Base-by-base conservation (phyloP, 2,329 filamentous ascomycete genomes). In the Colletotrichum theobromicola region DNA sequence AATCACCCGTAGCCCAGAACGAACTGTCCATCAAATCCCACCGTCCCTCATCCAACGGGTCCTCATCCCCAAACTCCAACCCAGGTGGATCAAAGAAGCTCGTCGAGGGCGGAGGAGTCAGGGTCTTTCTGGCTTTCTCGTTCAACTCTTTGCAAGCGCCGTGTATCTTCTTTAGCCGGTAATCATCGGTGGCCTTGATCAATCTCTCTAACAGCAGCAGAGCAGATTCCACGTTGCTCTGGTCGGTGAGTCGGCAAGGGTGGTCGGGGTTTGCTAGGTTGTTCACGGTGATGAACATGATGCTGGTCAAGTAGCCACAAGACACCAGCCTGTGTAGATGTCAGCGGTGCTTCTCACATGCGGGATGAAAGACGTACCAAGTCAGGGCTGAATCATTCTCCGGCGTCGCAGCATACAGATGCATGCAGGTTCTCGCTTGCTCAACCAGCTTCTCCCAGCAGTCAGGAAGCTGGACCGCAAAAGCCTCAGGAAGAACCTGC, bases 221-320 rank as follows among this genome's bases (percentile, higher is more conserved):
- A 2, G 66, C 63, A 4, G 72, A 71, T 2, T 76, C 74, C 18
- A 75, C 67, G 4, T 74, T 67, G 28, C 74, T 70, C 58, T 76
- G 74, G 50, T 76, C 74, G 0, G 61, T 60, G 9, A 46, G 26
- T 18, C 66, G 66, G 8, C 18, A 63, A 0, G 64, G 53, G 3
- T 65, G 34, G 5, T 68, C 37, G 2, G 71, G 74, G 18, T 50
- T 24, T 9, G 58, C 32, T 7, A 76, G 37, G 58, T 68, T 76
- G 35, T 76, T 76, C 18, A 75, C 72, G 0, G 71, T 53, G 67
- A 76, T 69, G 30, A 76, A 67, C 71, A 76, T 70, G 35, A 75
- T 24, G 42, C 66, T 73, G 2, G 74, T 76, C 30, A 76, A 12
- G n/a, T 76, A 67, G 2, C 70, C 65, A 21, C 74, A 76, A 5